Evolutionary conservation across 306 rosid species (phyloP).

Genomic region (Trichosanthes cucumerina): DNA sequence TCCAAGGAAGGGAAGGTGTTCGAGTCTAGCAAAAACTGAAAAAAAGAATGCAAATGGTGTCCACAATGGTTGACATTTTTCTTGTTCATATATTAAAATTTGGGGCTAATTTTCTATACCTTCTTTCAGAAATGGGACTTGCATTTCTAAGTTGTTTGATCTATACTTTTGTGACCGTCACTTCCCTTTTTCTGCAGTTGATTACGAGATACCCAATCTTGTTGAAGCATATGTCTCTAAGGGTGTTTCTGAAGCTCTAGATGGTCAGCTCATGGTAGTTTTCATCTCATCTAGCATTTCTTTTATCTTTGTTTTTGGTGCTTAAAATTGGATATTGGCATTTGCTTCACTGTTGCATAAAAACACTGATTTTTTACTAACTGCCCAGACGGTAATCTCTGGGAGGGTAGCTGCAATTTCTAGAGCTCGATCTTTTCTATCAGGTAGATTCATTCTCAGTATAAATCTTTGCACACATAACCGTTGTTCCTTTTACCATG

Average conservation of each 20-base stretch:
- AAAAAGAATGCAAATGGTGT: background rate
- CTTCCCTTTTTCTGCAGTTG: slow-evolving; percentile 39
- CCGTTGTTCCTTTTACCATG: background rate
- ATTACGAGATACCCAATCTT: slow-evolving; percentile 28
- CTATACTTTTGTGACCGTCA: background rate
- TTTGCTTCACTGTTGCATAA: background rate
- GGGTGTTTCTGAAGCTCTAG: slow-evolving; percentile 52
- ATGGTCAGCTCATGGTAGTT: slow-evolving; percentile 60
- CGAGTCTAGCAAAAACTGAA: background rate
- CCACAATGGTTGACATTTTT: background rate
- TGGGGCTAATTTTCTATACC: background rate
- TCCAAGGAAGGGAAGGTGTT: background rate
- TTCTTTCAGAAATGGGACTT: background rate
- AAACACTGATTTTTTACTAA: slow-evolving; percentile 11
- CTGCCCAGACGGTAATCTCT: slow-evolving; percentile 52
- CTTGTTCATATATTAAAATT: background rate
- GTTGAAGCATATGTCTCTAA: slow-evolving; percentile 51
- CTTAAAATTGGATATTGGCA: background rate
- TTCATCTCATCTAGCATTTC: slow-evolving; percentile 11
- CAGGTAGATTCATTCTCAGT: slow-evolving; percentile 36
- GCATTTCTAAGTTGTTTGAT: background rate
- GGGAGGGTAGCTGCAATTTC: slow-evolving; percentile 66
- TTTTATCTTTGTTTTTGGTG: background rate
- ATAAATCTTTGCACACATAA: background rate
- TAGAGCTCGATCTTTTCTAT: slow-evolving; percentile 58